Conservation (phyloP, 805 yeast genomes). For the Candida fluviatilis region DNA sequence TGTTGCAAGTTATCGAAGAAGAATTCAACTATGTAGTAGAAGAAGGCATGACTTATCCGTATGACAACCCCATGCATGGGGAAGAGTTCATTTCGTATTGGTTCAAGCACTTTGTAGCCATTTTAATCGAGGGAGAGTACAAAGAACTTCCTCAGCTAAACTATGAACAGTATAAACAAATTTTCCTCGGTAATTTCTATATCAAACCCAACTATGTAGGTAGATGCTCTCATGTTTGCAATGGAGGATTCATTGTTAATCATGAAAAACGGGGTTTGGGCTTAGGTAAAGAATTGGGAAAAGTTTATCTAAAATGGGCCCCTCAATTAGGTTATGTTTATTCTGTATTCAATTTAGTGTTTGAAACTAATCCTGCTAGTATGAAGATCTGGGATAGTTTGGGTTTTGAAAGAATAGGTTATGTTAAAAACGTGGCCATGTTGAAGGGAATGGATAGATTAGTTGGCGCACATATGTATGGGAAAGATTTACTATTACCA, state of each 20-base stretch:
- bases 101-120: constrained; percentile 62
- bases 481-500: constrained; percentile 58
- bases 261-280: constrained; percentile 57
- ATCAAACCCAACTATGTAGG: constrained; percentile 86
- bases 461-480: constrained; percentile 77
- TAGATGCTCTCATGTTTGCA: constrained; percentile 81
- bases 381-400: constrained; percentile 74
- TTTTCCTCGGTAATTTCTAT: constrained; percentile 69
- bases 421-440: constrained; percentile 66
- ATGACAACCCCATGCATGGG: constrained; percentile 33
- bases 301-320: constrained; percentile 64
- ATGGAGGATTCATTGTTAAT: constrained; percentile 80
- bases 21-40: constrained; percentile 65
- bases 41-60: constrained; percentile 75
- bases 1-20: constrained; percentile 43
- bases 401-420: constrained; percentile 79
- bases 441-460: constrained; percentile 59
- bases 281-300: constrained; percentile 68
- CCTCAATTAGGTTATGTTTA: constrained; percentile 75
- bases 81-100: constrained; percentile 61
- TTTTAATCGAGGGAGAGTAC: constrained; percentile 46
- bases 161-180: constrained; percentile 41
- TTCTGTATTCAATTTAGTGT: constrained; percentile 85
- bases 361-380: constrained; percentile 75
- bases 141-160: constrained; percentile 12